Conservation (phyloP, 73 alveolate genomes). For the Paramecium sexaurelia region DNA sequence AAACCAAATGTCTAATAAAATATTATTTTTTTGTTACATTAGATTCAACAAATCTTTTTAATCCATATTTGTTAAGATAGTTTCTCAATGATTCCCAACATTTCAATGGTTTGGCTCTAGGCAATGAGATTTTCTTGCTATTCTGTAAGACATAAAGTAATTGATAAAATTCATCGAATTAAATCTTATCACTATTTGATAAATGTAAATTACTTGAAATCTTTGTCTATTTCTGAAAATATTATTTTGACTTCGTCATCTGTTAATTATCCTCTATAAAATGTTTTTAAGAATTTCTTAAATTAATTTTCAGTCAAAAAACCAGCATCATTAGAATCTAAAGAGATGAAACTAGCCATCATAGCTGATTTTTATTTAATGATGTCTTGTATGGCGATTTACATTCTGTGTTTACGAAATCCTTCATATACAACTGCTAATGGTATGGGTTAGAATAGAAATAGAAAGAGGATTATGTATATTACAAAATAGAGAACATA, state of each 20-base stretch:
- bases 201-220: constrained; percentile 22
- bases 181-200: constrained; percentile 51
- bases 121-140: neutral
- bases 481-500: constrained; percentile 43
- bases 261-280: neutral
- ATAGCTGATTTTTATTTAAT: constrained; percentile 59
- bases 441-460: constrained; percentile 61
- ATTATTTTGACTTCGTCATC: neutral
- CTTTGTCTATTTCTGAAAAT: constrained; percentile 1
- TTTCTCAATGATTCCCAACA: neutral
- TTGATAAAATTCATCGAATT: constrained; percentile 39
- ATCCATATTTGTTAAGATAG: neutral
- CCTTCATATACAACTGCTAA: constrained; percentile 70
- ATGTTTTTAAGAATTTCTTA: neutral
- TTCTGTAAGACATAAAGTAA: neutral
- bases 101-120: neutral
- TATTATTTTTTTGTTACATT: neutral
- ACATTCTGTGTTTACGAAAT: constrained; percentile 52
- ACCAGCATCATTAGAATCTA: constrained; percentile 20
- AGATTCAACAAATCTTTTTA: neutral
- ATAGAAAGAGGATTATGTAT: constrained; percentile 30
- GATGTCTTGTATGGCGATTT: constrained; percentile 51
- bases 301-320: constrained; percentile 43
- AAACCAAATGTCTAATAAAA: neutral
- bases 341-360: constrained; percentile 65